Evolutionary conservation across 192 early-diverging fungal genomes (phyloP), one percentile per base, ranked within the genome.

Genomic region (Entomortierella chlamydospora): DNA sequence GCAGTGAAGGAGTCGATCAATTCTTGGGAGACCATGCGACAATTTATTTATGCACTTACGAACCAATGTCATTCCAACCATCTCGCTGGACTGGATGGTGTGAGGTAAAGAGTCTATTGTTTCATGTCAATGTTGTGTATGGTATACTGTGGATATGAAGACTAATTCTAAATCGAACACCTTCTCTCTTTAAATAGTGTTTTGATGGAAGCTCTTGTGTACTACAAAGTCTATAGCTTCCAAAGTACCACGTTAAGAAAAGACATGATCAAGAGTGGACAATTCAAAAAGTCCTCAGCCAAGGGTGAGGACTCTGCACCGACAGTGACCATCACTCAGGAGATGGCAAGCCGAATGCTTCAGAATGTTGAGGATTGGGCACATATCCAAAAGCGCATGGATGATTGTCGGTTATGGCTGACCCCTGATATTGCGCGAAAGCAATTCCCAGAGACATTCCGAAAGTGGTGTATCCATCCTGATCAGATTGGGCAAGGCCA

Each of bases 11-110:
- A 70, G 15, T 79, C 76, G 3, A 70, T 79, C 37, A 64, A 51
- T 13, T 70, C 68, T 0, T 79, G 76, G 76, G 76, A 79, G 42
- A 79, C 68, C 17, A 79, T 79, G 76, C 76, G 76, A 45, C 76
- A 79, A 57, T 79, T 79, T 55, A 79, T 79, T 23, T 45, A 55
- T 61, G 50, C 76, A 0, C 51, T 79, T 34, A 79, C 68, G n/a
- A 70, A 59, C n/a, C 76, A 79, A 30, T 79, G 76, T 22, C 76
- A 61, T 30, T 57, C 61, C n/a, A 70, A 70, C 63, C 62, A 65
- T 1, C 53, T 79, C 26, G 30, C 55, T 23, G 76, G 76, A 25
- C 33, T 79, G 18, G 76, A 79, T 64, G 76, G 76, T 1, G 49
- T 79, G 13, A 79, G 76, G 76, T 79, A 61, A 41, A 34, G 4